Evolutionary conservation across 78 protist genomes (phyloP).

Genomic region (Dictyostelium purpureum): DNA sequence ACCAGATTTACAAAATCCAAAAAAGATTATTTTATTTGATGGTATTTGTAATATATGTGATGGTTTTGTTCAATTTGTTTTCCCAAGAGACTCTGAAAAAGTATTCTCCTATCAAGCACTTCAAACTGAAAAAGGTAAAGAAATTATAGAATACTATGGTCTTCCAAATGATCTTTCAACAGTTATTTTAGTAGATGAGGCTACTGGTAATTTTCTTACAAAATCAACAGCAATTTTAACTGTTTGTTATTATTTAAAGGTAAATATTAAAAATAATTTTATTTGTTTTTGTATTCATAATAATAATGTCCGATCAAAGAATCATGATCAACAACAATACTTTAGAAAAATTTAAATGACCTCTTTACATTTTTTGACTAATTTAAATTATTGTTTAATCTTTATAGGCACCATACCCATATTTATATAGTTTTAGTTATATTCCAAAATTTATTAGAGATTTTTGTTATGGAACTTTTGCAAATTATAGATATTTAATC

Average conservation of each 20-base stretch:
- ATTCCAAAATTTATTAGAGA: conserved; percentile 56
- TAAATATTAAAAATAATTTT: not conserved
- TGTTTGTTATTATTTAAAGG: conserved; percentile 31
- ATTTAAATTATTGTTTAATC: not conserved
- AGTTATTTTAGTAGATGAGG: conserved; percentile 63
- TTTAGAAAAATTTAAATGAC: not conserved
- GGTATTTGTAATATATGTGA: conserved; percentile 84
- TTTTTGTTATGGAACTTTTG: conserved; percentile 65
- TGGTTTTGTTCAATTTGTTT: conserved; percentile 66
- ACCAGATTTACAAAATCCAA: not conserved
- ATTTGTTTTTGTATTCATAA: not conserved
- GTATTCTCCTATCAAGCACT: conserved; percentile 51
- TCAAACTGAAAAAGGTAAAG: conserved; percentile 72
- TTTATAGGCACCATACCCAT: conserved; percentile 25
- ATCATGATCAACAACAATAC: not conserved
- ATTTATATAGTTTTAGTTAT: conserved; percentile 15
- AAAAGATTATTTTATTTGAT: conserved; percentile 15
- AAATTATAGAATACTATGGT: conserved; percentile 40
- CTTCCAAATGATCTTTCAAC: conserved; percentile 69
- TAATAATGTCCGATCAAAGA: not conserved
- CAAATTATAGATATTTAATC: conserved; percentile 52
- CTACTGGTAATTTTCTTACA: not conserved
- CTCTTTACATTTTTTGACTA: no score
- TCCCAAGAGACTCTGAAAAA: conserved; percentile 47
- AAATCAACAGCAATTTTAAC: conserved; percentile 76